Percentiles rank a stretch among this genome's conserved stretches.
These are phyloP conservation scores for Suhomyces faveliae DNA, from an alignment of 805 yeast genomes.

Conservation along the genomic window DNA sequence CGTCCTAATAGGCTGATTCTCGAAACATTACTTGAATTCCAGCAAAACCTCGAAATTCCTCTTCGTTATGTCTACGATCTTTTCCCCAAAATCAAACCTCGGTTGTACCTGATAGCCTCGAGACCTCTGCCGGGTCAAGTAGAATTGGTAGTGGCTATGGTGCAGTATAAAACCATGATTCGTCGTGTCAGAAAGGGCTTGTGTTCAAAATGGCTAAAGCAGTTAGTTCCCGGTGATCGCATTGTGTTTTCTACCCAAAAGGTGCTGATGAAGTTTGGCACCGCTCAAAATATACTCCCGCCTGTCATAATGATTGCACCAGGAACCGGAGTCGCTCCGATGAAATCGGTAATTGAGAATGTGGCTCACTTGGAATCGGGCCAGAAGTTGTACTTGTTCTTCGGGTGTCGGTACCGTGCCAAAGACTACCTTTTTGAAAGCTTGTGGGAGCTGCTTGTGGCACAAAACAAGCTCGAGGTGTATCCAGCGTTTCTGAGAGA, in stretches of 20 bases:
- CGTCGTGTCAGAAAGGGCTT: slow-evolving; percentile 75
- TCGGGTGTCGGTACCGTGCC: slow-evolving; percentile 66
- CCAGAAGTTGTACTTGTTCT: slow-evolving; percentile 53
- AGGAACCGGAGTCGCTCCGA: slow-evolving; percentile 97
- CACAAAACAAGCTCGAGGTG: slow-evolving; percentile 33
- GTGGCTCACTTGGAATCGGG: slow-evolving; percentile 12
- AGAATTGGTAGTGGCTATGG: slow-evolving; percentile 79
- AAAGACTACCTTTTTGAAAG: slow-evolving; percentile 70
- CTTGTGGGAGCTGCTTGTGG: slow-evolving; percentile 44
- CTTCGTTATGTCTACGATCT: slow-evolving; percentile 71
- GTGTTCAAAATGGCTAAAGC: slow-evolving; percentile 74
- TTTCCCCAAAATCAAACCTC: slow-evolving; percentile 74
- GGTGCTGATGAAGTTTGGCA: slow-evolving; percentile 40
- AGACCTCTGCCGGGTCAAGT: slow-evolving; percentile 39
- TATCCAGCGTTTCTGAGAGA: slow-evolving; percentile 49
- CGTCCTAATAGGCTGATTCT: slow-evolving; percentile 85
- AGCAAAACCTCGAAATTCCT: slow-evolving; percentile 68
- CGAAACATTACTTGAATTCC: slow-evolving; percentile 83
- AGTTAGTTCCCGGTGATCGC: slow-evolving; percentile 45
- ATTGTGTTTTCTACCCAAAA: slow-evolving; percentile 52
- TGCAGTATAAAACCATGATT: slow-evolving; percentile 80
- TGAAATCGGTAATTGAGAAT: slow-evolving; percentile 64
- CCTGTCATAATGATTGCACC: slow-evolving; percentile 78
- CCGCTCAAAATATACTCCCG: slow-evolving; percentile 15
- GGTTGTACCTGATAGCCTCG: slow-evolving; percentile 85